Conservation (phyloP, 768 basidiomycete genomes). For the Phanerodontia chrysosporium region DNA sequence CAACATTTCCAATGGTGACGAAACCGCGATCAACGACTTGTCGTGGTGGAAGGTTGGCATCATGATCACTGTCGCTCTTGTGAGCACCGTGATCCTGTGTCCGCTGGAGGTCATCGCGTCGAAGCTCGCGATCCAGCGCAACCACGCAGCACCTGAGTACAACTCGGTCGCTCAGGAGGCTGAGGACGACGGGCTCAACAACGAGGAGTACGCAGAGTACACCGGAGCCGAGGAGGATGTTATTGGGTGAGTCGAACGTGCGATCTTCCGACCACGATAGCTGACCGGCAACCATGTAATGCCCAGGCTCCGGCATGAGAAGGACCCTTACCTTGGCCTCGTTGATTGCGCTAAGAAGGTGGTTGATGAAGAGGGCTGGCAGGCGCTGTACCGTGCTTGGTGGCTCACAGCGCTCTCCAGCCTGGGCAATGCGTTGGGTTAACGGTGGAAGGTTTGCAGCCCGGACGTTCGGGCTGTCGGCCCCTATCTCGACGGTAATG, state of each 20-base stretch:
- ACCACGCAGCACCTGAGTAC: conserved; percentile 71
- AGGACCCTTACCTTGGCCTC: conserved; percentile 74
- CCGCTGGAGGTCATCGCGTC: conserved; percentile 80
- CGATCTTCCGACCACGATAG: conserved; percentile 1
- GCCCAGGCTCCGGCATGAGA: conserved; percentile 64
- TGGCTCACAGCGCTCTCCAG: conserved; percentile 74
- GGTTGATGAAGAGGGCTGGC: conserved; percentile 72
- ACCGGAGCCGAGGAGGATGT: conserved; percentile 76
- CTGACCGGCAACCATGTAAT: neutral
- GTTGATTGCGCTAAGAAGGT: conserved; percentile 75
- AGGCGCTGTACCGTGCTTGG: conserved; percentile 77
- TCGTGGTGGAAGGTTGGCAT: conserved; percentile 47
- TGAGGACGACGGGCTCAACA: conserved; percentile 58
- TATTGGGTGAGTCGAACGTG: conserved; percentile 57
- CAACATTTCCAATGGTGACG: conserved; percentile 35
- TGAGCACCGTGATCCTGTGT: conserved; percentile 57
- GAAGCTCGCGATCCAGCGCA: conserved; percentile 79
- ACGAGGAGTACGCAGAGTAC: conserved; percentile 65
- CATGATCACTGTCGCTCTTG: conserved; percentile 51
- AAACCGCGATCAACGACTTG: conserved; percentile 37
- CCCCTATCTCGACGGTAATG: neutral
- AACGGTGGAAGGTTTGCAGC: neutral
- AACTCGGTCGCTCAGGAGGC: conserved; percentile 74
- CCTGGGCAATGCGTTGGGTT: conserved; percentile 44
- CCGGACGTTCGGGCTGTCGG: neutral